phyloP scores from a whole-genome alignment of 148 eudicot species.

The Polygonum aviculare region DNA sequence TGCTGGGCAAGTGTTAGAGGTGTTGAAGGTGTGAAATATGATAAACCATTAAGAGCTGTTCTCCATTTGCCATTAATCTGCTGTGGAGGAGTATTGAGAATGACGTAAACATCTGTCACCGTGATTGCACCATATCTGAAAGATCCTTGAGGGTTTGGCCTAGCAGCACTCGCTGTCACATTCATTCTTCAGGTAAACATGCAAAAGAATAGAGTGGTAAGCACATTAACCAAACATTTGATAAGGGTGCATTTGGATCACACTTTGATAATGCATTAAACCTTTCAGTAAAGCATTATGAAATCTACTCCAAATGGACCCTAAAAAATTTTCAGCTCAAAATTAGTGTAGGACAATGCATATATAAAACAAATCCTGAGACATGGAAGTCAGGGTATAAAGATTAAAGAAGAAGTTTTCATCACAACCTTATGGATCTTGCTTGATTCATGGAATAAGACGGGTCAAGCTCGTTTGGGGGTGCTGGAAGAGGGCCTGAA shows the following conservation, averaged over 20 bases:
- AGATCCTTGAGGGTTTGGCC: slow-evolving; percentile 99
- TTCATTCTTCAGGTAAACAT: slow-evolving; percentile 55
- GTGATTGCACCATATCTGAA: slow-evolving; percentile 86
- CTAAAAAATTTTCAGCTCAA: not conserved
- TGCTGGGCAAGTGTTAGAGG: slow-evolving; percentile 87
- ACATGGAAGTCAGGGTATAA: slow-evolving; percentile 3
- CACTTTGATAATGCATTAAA: too few relatives aligned
- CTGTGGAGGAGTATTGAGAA: slow-evolving; percentile 70
- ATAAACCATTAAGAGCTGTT: slow-evolving; percentile 79
- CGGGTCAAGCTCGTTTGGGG: slow-evolving; percentile 66
- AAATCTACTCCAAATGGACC: too few relatives aligned
- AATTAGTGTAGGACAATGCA: not conserved
- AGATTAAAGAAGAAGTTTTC: slow-evolving; percentile 12
- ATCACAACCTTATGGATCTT: slow-evolving; percentile 88
- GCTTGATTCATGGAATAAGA: slow-evolving; percentile 96
- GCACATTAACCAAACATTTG: slow-evolving; percentile 17
- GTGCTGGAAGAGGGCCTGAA: slow-evolving; percentile 98
- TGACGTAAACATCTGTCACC: slow-evolving; percentile 77
- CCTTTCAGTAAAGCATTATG: too few relatives aligned
- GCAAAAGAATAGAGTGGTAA: not conserved
- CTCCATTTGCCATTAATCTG: slow-evolving; percentile 71
- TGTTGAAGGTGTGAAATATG: slow-evolving; percentile 75
- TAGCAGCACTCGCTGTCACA: slow-evolving; percentile 90
- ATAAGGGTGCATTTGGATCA: not conserved
- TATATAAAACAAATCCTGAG: not conserved